phyloP scores from a whole-genome alignment of 2,329 filamentous ascomycete species.

The Colletotrichum caudatum region DNA sequence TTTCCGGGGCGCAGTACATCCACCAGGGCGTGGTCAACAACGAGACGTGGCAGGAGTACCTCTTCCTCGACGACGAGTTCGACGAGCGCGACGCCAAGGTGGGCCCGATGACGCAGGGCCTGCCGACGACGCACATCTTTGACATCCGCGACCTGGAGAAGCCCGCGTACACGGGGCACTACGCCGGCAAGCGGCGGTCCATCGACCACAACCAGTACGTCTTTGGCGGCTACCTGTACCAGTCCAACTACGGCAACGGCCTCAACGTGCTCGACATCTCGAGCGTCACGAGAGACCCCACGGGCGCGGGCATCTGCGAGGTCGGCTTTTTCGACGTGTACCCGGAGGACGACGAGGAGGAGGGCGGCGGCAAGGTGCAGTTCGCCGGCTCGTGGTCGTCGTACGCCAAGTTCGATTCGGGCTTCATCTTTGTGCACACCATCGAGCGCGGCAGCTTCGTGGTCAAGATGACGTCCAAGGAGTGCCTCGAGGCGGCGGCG shows the following conservation, averaged over 20 bases:
- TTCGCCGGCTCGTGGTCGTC: slow-evolving; percentile 43
- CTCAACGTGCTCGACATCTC: slow-evolving; percentile 52
- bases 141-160: slow-evolving; percentile 56
- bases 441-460: slow-evolving; percentile 45
- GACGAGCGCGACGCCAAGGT: slow-evolving; percentile 58
- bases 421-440: slow-evolving; percentile 44
- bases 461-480: slow-evolving; percentile 44
- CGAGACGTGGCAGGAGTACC: slow-evolving; percentile 54
- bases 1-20: slow-evolving; percentile 63
- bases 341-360: slow-evolving; percentile 50
- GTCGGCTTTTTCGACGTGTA: slow-evolving; percentile 60
- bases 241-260: slow-evolving; percentile 60
- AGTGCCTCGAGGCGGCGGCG: slow-evolving; percentile 31
- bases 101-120: slow-evolving; percentile 55
- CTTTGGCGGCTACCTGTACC: slow-evolving; percentile 55
- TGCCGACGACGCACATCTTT: slow-evolving; percentile 61
- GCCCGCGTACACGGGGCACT: slow-evolving; percentile 56
- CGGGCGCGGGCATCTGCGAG: slow-evolving; percentile 56
- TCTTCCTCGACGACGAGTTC: slow-evolving; percentile 63
- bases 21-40: slow-evolving; percentile 67
- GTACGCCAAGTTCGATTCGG: slow-evolving; percentile 44
- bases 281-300: slow-evolving; percentile 49
- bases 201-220: slow-evolving; percentile 57
- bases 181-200: slow-evolving; percentile 52
- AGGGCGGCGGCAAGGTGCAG: slow-evolving; percentile 43